Percentiles rank a stretch among this genome's conserved stretches.
These are phyloP conservation scores for Raphidocelis subcapitata DNA, from an alignment of 139 green algal genomes.

Conservation along the genomic window DNA sequence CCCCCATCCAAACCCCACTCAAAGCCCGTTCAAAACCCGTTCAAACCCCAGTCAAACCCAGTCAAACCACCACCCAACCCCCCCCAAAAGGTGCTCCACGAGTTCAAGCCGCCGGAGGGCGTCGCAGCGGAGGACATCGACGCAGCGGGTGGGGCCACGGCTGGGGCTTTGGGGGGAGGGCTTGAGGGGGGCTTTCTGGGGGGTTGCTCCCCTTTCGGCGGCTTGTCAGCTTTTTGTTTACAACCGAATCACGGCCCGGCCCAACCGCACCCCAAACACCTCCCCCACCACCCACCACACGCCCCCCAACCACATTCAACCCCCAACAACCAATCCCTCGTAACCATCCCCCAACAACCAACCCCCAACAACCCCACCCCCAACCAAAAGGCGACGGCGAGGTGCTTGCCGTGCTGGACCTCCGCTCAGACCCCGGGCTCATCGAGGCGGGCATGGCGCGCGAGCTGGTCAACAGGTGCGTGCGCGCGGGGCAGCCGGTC, in stretches of 20 bases:
- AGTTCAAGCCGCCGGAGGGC: conserved; percentile 76
- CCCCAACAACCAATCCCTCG: not conserved
- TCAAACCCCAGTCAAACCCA: too few species aligned
- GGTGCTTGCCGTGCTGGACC: conserved; percentile 92
- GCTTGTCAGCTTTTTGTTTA: too few species aligned
- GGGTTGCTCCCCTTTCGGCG: too few species aligned
- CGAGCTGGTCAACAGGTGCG: conserved; percentile 90
- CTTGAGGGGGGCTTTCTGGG: too few species aligned
- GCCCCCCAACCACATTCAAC: conserved; percentile 3
- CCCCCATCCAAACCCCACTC: too few species aligned
- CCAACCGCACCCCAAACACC: too few species aligned
- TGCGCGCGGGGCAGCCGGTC: not conserved
- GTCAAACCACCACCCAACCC: too few species aligned
- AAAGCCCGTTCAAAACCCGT: too few species aligned
- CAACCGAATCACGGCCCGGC: too few species aligned
- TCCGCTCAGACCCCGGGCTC: conserved; percentile 70
- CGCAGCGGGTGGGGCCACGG: too few species aligned
- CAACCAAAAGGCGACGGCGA: conserved; percentile 67
- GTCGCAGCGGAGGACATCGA: conserved; percentile 61
- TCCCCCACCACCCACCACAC: not conserved
- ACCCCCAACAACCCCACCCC: not conserved
- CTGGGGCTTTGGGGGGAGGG: too few species aligned
- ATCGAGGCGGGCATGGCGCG: conserved; percentile 74
- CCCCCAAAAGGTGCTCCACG: conserved; percentile 66
- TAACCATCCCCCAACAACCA: not conserved